A percentile compares a stretch with the other conserved stretches of the same genome.
Evolutionary conservation across 306 rosid species (phyloP).

Genomic region (Castanea mollissima): DNA sequence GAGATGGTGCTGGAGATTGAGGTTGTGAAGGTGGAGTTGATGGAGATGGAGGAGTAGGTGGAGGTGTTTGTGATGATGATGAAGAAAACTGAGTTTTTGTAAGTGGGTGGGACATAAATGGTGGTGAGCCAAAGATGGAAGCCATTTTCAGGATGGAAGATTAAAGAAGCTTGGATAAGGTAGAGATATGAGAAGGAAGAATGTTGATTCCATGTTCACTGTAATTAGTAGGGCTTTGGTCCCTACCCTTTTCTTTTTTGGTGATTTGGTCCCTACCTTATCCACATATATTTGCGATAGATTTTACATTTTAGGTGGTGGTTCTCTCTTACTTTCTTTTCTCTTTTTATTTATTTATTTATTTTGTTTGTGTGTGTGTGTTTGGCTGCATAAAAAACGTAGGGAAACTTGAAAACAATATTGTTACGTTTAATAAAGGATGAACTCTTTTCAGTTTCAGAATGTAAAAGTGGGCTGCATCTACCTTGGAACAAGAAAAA

Average conservation of each 20-base stretch:
- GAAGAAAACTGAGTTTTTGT: conserved; percentile 59
- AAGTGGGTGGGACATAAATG: conserved; percentile 60
- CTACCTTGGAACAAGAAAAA: too few species aligned
- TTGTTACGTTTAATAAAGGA: too few species aligned
- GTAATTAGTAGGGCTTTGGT: conserved; percentile 11
- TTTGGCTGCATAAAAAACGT: too few species aligned
- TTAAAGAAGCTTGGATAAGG: conserved; percentile 22
- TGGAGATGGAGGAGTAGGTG: conserved; percentile 53
- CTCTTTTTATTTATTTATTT: too few species aligned
- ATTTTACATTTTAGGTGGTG: not conserved
- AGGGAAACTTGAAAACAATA: too few species aligned
- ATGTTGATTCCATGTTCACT: conserved; percentile 8
- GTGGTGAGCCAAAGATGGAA: conserved; percentile 62
- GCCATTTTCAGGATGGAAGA: conserved; percentile 54
- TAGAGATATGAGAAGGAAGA: not conserved
- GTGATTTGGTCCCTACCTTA: conserved; percentile 43
- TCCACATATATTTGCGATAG: not conserved
- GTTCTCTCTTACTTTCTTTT: not conserved
- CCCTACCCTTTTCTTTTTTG: conserved; percentile 29
- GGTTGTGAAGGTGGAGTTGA: conserved; percentile 47
- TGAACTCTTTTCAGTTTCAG: too few species aligned
- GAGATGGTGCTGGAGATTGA: conserved; percentile 37
- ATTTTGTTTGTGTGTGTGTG: too few species aligned
- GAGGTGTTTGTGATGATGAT: conserved; percentile 61
- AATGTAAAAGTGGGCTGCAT: too few species aligned